Conservation (phyloP, 2,329 filamentous ascomycete genomes). For the Fusarium sp. region DNA sequence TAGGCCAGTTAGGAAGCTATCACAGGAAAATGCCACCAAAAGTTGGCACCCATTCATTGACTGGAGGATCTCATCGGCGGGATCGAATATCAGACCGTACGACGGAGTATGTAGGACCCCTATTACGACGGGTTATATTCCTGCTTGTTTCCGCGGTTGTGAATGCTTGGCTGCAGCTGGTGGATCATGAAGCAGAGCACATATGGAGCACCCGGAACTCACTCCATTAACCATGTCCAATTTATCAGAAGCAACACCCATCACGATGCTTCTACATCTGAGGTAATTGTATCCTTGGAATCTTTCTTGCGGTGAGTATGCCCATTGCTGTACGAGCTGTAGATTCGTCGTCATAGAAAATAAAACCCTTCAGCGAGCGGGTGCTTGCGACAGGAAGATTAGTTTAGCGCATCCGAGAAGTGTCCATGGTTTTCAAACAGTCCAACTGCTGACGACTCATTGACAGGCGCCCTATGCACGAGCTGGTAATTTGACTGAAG, state of each 20-base stretch:
- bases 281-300: conserved; percentile 25
- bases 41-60: conserved; percentile 6
- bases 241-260: conserved; percentile 2
- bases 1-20: conserved; percentile 17
- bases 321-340: conserved; percentile 1
- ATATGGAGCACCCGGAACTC: not conserved
- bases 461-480: not conserved
- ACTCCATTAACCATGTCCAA: conserved; percentile 9
- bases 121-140: conserved; percentile 41
- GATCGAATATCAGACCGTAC: conserved; percentile 40
- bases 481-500: not conserved
- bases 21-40: conserved; percentile 8
- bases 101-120: conserved; percentile 25
- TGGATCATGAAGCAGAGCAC: conserved; percentile 8
- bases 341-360: conserved; percentile 33
- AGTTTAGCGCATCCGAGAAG: conserved; percentile 16
- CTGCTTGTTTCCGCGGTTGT: conserved; percentile 12
- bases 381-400: not conserved
- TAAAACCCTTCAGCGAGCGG: conserved; percentile 12
- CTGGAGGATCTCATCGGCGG: conserved; percentile 13
- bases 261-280: conserved; percentile 11
- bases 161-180: not conserved
- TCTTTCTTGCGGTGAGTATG: conserved; percentile 21
- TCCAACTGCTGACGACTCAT: not conserved
- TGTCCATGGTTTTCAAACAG: conserved; percentile 1